Base-by-base conservation (phyloP, 352 stramenopile genomes). In the Pythium guiyangense region DNA sequence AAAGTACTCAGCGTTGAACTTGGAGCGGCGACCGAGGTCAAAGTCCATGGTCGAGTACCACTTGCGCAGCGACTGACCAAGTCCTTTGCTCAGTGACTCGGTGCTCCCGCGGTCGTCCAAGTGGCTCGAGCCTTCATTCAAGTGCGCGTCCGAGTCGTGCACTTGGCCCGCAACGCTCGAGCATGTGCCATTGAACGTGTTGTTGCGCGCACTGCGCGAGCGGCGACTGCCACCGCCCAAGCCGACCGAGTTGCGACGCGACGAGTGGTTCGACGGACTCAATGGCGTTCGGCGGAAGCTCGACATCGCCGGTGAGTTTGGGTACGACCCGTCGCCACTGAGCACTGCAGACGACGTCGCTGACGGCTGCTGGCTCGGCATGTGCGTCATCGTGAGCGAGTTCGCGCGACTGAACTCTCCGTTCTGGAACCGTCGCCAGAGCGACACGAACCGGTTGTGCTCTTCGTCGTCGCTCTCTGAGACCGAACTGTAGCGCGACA, bases 1-100 rank as follows among this genome's bases (percentile, higher is more conserved):
- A 29, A 92, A 92, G 49, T 91, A 91, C 49, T 92, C 83, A 22
- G 80, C 78, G 17, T 74, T 86, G 60, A 92, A 92, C 54, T 78
- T 76, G 0, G 82, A 92, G n/a, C 80, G 82, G 34, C 82, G 77
- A 0, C 78, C 72, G 11, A 88, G 82, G 49, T 90, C 79, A n/a
- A 76, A 59, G 25, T 90, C 79, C 74, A 88, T 79, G 29, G 74
- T 73, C 5, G 78, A 89, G 42, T 86, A 83, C 81, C 81, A 92
- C 40, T 83, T 80, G 55, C 81, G 84, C n/a, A 92, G 61, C 15
- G 77, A 87, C 45, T 72, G 67, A 3, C 75, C 66, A 40, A 92
- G 74, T 22, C 74, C 67, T 42, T 75, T 73, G 34, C 64, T 72
- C 48, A 75, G 68, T 22, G 79, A 83, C 37, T 91, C 81, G 15